Conservation (phyloP, 2,329 filamentous ascomycete species). For the Aspergillus sp. region DNA sequence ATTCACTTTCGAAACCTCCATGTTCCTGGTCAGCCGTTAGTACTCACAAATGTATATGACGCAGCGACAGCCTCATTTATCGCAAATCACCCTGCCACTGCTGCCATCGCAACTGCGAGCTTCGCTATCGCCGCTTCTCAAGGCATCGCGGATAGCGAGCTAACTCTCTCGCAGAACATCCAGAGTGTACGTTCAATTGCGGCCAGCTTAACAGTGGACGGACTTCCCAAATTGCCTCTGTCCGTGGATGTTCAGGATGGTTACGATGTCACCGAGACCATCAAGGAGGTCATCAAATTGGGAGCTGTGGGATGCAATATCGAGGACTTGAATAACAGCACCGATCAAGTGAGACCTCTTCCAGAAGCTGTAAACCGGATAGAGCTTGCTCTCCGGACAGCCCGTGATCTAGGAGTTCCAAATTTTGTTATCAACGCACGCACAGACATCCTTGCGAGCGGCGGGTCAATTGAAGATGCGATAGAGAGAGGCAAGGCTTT, state of each 20-base stretch:
- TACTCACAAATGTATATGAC: constrained; percentile 60
- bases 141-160: constrained; percentile 49
- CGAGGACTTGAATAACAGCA: constrained; percentile 52
- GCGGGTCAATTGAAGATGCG: constrained; percentile 48
- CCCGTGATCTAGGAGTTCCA: constrained; percentile 49
- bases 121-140: constrained; percentile 52
- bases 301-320: constrained; percentile 61
- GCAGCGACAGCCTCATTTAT: constrained; percentile 49
- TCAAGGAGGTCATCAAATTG: constrained; percentile 47
- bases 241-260: constrained; percentile 63
- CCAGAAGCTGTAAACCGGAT: constrained; percentile 53
- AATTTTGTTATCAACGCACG: constrained; percentile 61
- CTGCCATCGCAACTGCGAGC: constrained; percentile 53
- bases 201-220: constrained; percentile 33
- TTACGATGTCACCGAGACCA: constrained; percentile 47
- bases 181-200: constrained; percentile 48
- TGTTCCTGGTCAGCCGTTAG: constrained; percentile 50
- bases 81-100: constrained; percentile 32
- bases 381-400: constrained; percentile 25
- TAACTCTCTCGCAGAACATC: constrained; percentile 55
- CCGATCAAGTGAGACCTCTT: constrained; percentile 37
- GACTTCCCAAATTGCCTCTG: constrained; percentile 43
- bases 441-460: constrained; percentile 48
- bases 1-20: constrained; percentile 48
- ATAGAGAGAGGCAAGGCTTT: constrained; percentile 58